Conservation (phyloP, 2,329 filamentous ascomycete species). For the Aspergillus sp. region DNA sequence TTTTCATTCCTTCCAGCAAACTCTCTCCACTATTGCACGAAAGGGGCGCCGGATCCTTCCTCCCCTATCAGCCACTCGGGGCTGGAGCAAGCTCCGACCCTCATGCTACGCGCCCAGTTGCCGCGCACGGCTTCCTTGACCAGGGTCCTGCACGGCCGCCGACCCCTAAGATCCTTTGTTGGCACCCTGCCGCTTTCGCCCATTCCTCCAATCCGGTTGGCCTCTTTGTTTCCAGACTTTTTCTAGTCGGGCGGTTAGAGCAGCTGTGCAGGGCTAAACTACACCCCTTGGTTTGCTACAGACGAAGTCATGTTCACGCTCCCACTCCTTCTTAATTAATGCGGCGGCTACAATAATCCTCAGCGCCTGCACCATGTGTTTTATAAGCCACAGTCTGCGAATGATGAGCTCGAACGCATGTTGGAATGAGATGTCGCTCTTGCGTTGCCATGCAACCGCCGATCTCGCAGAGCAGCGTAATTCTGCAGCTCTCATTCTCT, state of each 20-base stretch:
- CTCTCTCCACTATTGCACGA: background rate
- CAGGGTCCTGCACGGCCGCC: constrained; percentile 3
- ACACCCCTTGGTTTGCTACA: constrained; percentile 9
- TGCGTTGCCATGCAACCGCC: constrained; percentile 8
- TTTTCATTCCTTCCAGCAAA: background rate
- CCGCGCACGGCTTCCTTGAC: constrained; percentile 16
- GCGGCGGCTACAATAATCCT: constrained; percentile 11
- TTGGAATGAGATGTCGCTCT: background rate
- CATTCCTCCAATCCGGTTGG: constrained; percentile 3
- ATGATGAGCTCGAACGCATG: background rate
- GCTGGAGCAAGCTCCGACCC: background rate
- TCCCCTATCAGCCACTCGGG: constrained; percentile 10
- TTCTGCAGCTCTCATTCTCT: background rate
- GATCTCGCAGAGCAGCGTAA: background rate
- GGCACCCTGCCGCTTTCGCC: background rate
- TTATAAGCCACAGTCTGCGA: background rate
- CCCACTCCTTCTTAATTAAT: background rate
- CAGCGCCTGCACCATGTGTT: constrained; percentile 8
- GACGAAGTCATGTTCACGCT: background rate
- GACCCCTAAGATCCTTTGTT: constrained; percentile 4
- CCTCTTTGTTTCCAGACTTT: constrained; percentile 11
- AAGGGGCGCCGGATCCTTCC: constrained; percentile 2
- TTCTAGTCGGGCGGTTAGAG: constrained; percentile 10
- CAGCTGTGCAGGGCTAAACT: background rate
- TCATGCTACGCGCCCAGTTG: constrained; percentile 20